Evolutionary conservation across 1,284 basidiomycete genomes (phyloP), one percentile per base, ranked within the genome.

Genomic region (Vanrija humicola): DNA sequence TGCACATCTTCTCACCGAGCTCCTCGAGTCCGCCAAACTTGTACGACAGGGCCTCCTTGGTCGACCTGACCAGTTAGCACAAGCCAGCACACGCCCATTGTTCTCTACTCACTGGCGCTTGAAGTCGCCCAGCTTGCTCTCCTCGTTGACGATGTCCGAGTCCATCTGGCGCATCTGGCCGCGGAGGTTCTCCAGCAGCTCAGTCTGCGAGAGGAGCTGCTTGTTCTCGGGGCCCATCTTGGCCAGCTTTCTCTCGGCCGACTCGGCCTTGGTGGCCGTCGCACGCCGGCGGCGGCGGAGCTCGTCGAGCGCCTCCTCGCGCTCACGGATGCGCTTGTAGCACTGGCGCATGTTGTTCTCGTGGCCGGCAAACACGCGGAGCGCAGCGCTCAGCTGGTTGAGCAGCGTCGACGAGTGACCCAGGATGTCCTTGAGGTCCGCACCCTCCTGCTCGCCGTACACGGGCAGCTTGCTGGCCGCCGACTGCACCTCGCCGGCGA

Each of bases 221-320:
- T 96, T 97, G 79, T 96, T 86, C 76, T 92, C 91, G 0, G 89
- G 82, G 50, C 83, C 84, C 92, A 96, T 96, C 79, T 88, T 95
- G 70, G 82, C 83, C 25, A 97, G 81, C 74, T 93, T 95, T 79
- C 82, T 88, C 70, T 96, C 92, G 0, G 90, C 90, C n/a, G 83
- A 74, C 57, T 96, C 93, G 0, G 91, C 89, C 60, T 88, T 88
- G 25, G 82, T 74, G 14, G 80, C 82, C 4, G 92, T 80, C 6
- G 79, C 79, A 61, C 86, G 85, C 54, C 91, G 81, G 18, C 86
- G 81, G 19, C 84, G 81, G 65, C 86, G 86, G 38, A 93, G 77
- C 9, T 89, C 86, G 54, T 91, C 89, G 5, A 95, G 82, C 6
- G 78, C 79, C 71, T 97, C 93, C 72, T 97, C 94, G 10, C 87